Evolutionary conservation across 495 filamentous ascomycete species (phyloP), one percentile per base, ranked within the genome.

Genomic region (Hypomontagnella submonticulosa): DNA sequence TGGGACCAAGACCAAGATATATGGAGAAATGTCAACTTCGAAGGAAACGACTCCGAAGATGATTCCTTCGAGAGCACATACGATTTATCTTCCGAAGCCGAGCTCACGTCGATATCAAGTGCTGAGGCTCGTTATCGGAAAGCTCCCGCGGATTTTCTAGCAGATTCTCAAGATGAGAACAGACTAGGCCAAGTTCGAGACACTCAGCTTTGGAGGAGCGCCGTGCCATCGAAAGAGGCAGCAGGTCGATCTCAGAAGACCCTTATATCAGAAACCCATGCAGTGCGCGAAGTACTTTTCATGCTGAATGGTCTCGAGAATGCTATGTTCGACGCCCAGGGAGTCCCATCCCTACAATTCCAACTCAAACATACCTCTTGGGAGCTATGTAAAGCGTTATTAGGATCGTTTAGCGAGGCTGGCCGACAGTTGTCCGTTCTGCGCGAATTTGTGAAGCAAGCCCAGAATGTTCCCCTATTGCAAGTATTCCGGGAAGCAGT

Each of bases 271-370:
- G 92, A 95, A 68, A 77, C 90, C 1, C 90, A 94, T 55, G 73
- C 87, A 4, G 79, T 93, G 32, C 87, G 93, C 40, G 93, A 98
- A 65, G 81, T 86, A 1, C 78, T 96, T 0, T 93, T 90, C 64
- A 94, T 97, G 92, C 84, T 98, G 0, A 82, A 85, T 32, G 93
- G 92, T 0, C 77, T 96, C 15, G 85, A 88, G 34, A 96, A 91
- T 0, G 88, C 85, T 15, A 73, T 97, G 4, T 96, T 90, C 33
- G 80, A 85, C 32, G 66, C 78, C 12, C 71, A 74, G 33, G 70
- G 64, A 43, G 58, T 71, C 10, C 72, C 75, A 1, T 53, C 71
- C n/a, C 54, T 74, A 32, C 52, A 56, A 42, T 79, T 77, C 38
- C 72, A 81, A 42, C 65, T 82, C 4, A 46, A 66, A 0, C 72